phyloP scores from a whole-genome alignment of 805 yeast species.

The Brettanomyces bruxellensis region DNA sequence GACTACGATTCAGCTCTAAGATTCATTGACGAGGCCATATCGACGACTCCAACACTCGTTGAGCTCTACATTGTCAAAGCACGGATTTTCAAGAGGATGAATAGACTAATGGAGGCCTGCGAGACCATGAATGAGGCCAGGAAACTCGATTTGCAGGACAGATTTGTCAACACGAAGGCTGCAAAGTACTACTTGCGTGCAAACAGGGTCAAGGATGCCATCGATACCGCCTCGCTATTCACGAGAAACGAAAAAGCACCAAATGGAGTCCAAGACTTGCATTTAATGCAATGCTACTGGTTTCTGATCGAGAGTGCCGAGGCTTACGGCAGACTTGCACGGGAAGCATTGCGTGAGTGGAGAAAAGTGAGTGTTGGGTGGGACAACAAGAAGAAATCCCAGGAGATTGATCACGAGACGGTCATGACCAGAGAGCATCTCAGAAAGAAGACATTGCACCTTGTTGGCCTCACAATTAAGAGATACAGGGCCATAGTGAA shows the following conservation, averaged over 20 bases:
- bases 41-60: slow-evolving; percentile 74
- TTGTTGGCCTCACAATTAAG: slow-evolving; percentile 69
- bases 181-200: slow-evolving; percentile 79
- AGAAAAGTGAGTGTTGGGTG: not conserved
- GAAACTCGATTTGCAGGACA: slow-evolving; percentile 72
- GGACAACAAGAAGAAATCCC: slow-evolving; percentile 1
- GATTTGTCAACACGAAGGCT: slow-evolving; percentile 84
- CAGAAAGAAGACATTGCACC: slow-evolving; percentile 23
- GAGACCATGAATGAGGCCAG: slow-evolving; percentile 63
- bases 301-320: slow-evolving; percentile 79
- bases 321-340: slow-evolving; percentile 58
- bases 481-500: slow-evolving; percentile 60
- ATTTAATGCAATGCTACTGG: slow-evolving; percentile 88
- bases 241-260: slow-evolving; percentile 74
- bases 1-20: slow-evolving; percentile 46
- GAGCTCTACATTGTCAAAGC: slow-evolving; percentile 79
- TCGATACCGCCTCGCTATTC: slow-evolving; percentile 65
- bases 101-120: slow-evolving; percentile 55
- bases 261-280: slow-evolving; percentile 83
- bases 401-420: slow-evolving; percentile 21
- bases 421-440: slow-evolving; percentile 34
- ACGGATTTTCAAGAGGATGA: slow-evolving; percentile 64
- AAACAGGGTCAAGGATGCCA: slow-evolving; percentile 63
- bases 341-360: slow-evolving; percentile 19
- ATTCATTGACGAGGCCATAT: slow-evolving; percentile 52